Conservation (phyloP, 2,329 filamentous ascomycete species). For the Alternaria brassicae region DNA sequence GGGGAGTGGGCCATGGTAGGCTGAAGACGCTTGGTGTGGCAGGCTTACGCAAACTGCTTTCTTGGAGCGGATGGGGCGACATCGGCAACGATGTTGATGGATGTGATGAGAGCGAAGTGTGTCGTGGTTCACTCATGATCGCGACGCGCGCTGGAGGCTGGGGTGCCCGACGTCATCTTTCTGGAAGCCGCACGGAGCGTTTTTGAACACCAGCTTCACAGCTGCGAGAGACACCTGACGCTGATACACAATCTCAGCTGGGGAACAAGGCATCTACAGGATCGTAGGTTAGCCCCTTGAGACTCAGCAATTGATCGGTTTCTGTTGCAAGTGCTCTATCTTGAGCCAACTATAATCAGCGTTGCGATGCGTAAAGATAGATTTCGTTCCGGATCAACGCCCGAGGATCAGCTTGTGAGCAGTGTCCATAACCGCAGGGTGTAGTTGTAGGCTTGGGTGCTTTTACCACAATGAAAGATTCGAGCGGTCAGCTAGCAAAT, state of each 20-base stretch:
- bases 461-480: neutral
- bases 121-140: neutral
- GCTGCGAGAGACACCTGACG: neutral
- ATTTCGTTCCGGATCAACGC: neutral
- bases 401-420: neutral
- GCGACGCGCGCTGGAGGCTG: neutral
- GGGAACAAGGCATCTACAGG: neutral
- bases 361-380: neutral
- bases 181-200: neutral
- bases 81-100: neutral
- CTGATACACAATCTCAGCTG: neutral
- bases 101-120: neutral
- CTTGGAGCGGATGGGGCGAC: neutral
- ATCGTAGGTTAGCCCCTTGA: neutral
- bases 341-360: neutral
- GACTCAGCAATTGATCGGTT: no score
- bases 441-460: neutral
- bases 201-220: neutral
- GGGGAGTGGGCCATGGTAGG: slow-evolving; percentile 5
- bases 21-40: slow-evolving; percentile 4
- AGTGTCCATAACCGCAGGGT: neutral
- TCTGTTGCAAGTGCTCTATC: neutral
- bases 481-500: neutral
- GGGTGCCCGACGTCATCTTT: neutral
- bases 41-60: slow-evolving; percentile 1